Evolutionary conservation across 1,139 yeast species (phyloP).

Genomic region (Sugiyamaella xylanicola): DNA sequence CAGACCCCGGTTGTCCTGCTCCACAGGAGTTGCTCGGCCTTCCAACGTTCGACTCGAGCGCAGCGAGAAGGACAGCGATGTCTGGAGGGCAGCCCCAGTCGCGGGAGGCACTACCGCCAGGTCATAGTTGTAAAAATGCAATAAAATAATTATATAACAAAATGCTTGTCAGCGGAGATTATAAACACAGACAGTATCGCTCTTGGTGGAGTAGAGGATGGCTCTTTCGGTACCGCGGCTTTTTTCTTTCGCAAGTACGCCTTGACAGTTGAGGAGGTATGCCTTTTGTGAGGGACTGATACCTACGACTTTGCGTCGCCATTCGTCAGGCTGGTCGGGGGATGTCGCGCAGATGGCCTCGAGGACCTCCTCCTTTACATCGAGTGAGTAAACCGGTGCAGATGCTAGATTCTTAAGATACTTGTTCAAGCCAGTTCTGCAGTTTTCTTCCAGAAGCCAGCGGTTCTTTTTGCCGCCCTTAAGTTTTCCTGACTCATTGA

Average conservation of each 20-base stretch:
- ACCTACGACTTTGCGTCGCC: slow-evolving; percentile 80
- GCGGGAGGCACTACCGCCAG: too few relatives aligned
- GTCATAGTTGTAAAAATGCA: background rate
- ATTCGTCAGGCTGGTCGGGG: slow-evolving; percentile 77
- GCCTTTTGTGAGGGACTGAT: slow-evolving; percentile 72
- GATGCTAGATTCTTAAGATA: slow-evolving; percentile 53
- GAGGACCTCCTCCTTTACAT: slow-evolving; percentile 76
- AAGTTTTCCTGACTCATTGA: slow-evolving; percentile 50
- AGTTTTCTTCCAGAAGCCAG: slow-evolving; percentile 78
- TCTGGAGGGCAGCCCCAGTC: too few relatives aligned
- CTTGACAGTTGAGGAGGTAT: slow-evolving; percentile 71
- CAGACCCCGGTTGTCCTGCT: background rate
- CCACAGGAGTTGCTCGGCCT: too few relatives aligned
- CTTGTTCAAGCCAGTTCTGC: slow-evolving; percentile 60
- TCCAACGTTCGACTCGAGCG: background rate
- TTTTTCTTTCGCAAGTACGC: slow-evolving; percentile 70
- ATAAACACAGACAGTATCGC: slow-evolving; percentile 67
- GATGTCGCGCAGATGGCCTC: slow-evolving; percentile 81
- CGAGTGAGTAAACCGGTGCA: slow-evolving; percentile 76
- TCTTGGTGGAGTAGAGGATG: slow-evolving; percentile 69
- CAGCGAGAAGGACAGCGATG: too few relatives aligned
- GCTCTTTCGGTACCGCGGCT: slow-evolving; percentile 73
- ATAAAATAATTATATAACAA: background rate
- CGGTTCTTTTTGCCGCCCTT: slow-evolving; percentile 76
- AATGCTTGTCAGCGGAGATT: slow-evolving; percentile 44